Evolutionary conservation across 2,329 filamentous ascomycete species (phyloP), one percentile per base, ranked within the genome.

Genomic region (Aspergillus fijiensis): DNA sequence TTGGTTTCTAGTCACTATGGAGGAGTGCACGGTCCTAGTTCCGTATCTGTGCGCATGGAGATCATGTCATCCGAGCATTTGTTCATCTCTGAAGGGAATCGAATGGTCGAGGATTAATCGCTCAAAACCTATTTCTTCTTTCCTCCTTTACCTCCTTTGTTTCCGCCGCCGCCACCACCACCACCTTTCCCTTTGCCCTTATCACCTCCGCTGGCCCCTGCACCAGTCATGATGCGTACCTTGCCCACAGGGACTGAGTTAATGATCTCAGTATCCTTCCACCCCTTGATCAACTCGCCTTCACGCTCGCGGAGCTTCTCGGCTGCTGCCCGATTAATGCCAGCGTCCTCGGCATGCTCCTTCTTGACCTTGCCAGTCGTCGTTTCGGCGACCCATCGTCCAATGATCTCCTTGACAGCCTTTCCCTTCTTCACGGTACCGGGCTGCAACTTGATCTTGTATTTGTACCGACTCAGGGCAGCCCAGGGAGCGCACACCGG

Each of bases 401-500:
- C 87, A n/a, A 98, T 77, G 33, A 98, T 89, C 76, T 98, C 94
- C 73, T 91, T 91, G 51, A 96, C 87, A 0, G 92, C 93, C 74
- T 97, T 98, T 10, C 95, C 94, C 79, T 96, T 96, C 82, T 98
- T 99, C 64, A 89, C 84, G 0, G 87, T 78, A 0, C 95, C 95
- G 0, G 95, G 95, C 77, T 98, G 95, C 68, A 99, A 76, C 80
- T 99, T 99, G 57, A 88, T 91, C 76, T 96, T 96, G 81, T 97
- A 98, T 77, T 97, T 97, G 77, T 89, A 90, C 58, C 85, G 85
- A 2, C 77, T 77, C 57, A 88, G 74, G 0, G 86, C 82, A n/a
- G 80, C 78, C 86, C 86, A 88, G 1, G 86, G 86, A 10, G 86
- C 86, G 57, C 85, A 87, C 6, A 88, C 79, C 1, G 86, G 84